A percentile compares a stretch with the other conserved stretches of the same genome.
phyloP scores from a whole-genome alignment of 306 rosid species.

The Fragaria iinumae region DNA sequence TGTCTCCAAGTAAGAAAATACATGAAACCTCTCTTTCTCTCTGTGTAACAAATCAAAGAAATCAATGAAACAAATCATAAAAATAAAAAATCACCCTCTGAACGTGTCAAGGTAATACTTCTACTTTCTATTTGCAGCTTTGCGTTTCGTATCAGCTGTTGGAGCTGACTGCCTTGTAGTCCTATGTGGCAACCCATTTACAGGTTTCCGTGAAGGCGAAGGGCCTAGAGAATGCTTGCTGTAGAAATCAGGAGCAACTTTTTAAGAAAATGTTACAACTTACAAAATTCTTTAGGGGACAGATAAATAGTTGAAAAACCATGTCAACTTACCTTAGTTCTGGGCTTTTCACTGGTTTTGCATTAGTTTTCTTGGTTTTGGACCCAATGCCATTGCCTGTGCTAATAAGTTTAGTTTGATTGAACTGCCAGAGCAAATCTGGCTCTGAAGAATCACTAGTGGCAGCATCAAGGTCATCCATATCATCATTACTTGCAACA shows the following conservation, averaged over 20 bases:
- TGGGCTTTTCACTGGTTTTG: conserved; percentile 55
- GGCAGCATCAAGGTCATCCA: conserved; percentile 84
- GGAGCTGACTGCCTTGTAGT: conserved; percentile 68
- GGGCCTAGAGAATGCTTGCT: conserved; percentile 69
- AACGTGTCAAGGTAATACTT: conserved; percentile 27
- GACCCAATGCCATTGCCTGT: conserved; percentile 53
- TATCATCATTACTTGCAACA: conserved; percentile 60
- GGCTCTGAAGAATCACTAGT: conserved; percentile 95
- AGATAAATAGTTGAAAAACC: background rate
- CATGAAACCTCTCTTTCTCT: conserved; percentile 32
- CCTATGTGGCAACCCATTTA: conserved; percentile 55
- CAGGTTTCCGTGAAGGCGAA: conserved; percentile 75
- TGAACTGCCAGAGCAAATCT: conserved; percentile 92
- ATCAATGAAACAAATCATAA: conserved; percentile 19
- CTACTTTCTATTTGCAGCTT: conserved; percentile 67
- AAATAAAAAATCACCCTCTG: conserved; percentile 30
- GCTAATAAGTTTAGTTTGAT: conserved; percentile 56
- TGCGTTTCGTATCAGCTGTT: conserved; percentile 69
- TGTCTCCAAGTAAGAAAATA: conserved; percentile 16
- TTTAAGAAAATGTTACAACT: background rate
- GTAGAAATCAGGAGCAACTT: conserved; percentile 22
- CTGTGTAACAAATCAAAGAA: conserved; percentile 35
- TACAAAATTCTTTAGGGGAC: background rate
- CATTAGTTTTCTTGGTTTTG: conserved; percentile 43
- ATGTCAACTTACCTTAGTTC: conserved; percentile 61